Evolutionary conservation across 1,284 basidiomycete genomes (phyloP).

Genomic region (Pseudozyma sp.): DNA sequence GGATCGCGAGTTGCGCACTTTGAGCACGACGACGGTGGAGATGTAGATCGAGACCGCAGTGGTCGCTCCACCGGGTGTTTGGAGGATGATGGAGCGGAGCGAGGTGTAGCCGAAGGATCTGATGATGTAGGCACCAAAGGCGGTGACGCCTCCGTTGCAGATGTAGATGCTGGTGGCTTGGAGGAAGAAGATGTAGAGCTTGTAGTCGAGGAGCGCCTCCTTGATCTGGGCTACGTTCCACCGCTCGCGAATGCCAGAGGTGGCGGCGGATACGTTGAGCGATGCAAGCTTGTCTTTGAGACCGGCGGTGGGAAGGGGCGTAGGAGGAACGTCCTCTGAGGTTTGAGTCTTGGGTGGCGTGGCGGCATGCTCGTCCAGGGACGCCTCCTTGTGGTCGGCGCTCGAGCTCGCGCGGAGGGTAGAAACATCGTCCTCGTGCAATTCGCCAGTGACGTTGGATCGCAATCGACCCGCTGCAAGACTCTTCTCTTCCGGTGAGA

Average conservation of each 20-base stretch:
- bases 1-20: conserved; percentile 69
- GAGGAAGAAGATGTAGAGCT: conserved; percentile 71
- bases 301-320: conserved; percentile 22
- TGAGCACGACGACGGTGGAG: conserved; percentile 69
- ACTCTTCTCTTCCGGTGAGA: conserved; percentile 44
- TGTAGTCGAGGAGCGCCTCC: conserved; percentile 71
- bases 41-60: conserved; percentile 71
- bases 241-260: conserved; percentile 36
- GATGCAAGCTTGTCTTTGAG: conserved; percentile 37
- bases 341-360: neutral
- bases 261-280: conserved; percentile 41
- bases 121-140: conserved; percentile 72
- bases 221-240: conserved; percentile 69
- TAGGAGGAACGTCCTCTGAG: conserved; percentile 3
- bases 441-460: conserved; percentile 67
- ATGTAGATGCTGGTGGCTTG: conserved; percentile 70
- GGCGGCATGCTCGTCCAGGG: conserved; percentile 5
- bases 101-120: conserved; percentile 70
- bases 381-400: conserved; percentile 14
- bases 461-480: conserved; percentile 68
- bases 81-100: conserved; percentile 70
- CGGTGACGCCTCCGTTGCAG: conserved; percentile 70
- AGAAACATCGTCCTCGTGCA: conserved; percentile 62
- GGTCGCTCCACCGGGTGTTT: conserved; percentile 69
- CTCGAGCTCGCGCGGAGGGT: conserved; percentile 24